phyloP scores from a whole-genome alignment of 768 basidiomycete species.

The Pulveroboletus sp. region DNA sequence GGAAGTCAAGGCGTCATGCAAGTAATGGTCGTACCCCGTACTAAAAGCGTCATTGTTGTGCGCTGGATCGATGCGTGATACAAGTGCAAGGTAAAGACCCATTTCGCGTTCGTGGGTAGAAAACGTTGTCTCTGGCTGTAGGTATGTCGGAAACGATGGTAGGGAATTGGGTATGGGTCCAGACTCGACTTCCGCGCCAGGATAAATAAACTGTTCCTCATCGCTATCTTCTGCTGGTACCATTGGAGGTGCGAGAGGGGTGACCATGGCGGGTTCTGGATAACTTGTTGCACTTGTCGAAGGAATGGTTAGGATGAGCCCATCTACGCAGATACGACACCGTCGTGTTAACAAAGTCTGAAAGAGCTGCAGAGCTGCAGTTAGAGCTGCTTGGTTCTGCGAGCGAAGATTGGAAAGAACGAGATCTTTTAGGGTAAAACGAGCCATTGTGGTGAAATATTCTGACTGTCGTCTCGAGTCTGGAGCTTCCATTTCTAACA shows the following conservation, averaged over 20 bases:
- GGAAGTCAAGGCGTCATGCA: constrained; percentile 67
- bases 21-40: constrained; percentile 82
- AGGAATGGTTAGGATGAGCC: constrained; percentile 66
- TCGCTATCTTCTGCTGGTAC: constrained; percentile 44
- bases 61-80: constrained; percentile 74
- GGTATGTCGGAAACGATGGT: constrained; percentile 37
- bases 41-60: constrained; percentile 73
- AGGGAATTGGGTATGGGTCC: constrained; percentile 14
- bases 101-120: constrained; percentile 85
- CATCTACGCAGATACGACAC: constrained; percentile 60
- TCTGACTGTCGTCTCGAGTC: constrained; percentile 66
- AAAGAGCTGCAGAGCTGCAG: constrained; percentile 78
- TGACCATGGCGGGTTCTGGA: constrained; percentile 53
- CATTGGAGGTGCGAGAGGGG: constrained; percentile 18
- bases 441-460: constrained; percentile 84
- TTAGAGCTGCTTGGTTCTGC: constrained; percentile 57
- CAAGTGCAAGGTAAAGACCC: constrained; percentile 72
- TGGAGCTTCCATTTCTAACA: constrained; percentile 83
- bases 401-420: constrained; percentile 78
- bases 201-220: constrained; percentile 49
- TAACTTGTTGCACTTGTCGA: constrained; percentile 76
- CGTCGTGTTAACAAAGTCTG: constrained; percentile 72
- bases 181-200: constrained; percentile 24
- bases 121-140: constrained; percentile 69
- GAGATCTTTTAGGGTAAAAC: constrained; percentile 91